These are phyloP conservation scores for Puccinia brachypodii DNA, from an alignment of 1,284 basidiomycete species.

Conservation along the genomic window DNA sequence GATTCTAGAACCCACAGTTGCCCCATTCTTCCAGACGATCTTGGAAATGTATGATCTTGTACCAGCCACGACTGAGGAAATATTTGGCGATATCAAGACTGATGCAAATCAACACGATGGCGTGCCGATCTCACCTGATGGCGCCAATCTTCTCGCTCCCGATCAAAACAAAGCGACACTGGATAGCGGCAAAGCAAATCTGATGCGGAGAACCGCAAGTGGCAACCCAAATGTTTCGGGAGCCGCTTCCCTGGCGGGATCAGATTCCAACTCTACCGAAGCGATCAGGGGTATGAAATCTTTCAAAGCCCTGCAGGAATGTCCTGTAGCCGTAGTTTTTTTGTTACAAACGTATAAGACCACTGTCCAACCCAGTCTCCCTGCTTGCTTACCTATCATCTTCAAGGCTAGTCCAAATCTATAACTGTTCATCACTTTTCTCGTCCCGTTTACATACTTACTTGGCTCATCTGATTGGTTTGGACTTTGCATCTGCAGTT, in stretches of 20 bases:
- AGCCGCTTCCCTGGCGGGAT: slow-evolving; percentile 62
- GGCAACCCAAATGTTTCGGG: slow-evolving; percentile 36
- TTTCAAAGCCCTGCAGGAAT: slow-evolving; percentile 93
- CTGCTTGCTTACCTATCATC: slow-evolving; percentile 71
- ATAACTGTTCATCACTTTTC: background rate
- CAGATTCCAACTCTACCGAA: slow-evolving; percentile 63
- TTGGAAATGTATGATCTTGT: slow-evolving; percentile 77
- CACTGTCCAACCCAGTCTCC: slow-evolving; percentile 68
- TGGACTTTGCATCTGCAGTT: slow-evolving; percentile 56
- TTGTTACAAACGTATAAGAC: slow-evolving; percentile 78
- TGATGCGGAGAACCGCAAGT: slow-evolving; percentile 40
- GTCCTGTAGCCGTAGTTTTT: slow-evolving; percentile 87
- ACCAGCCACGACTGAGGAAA: slow-evolving; percentile 71
- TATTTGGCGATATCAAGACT: slow-evolving; percentile 63
- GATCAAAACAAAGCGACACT: slow-evolving; percentile 25
- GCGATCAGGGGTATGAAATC: slow-evolving; percentile 74
- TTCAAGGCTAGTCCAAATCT: slow-evolving; percentile 64
- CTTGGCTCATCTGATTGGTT: slow-evolving; percentile 45
- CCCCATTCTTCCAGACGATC: slow-evolving; percentile 75
- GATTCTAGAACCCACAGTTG: slow-evolving; percentile 70
- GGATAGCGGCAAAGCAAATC: slow-evolving; percentile 44
- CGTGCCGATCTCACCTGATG: slow-evolving; percentile 24
- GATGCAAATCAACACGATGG: slow-evolving; percentile 51
- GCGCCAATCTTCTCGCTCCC: background rate
- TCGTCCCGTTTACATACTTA: background rate